phyloP scores from a whole-genome alignment of 1,284 basidiomycete species.

The Cutaneotrichosporon mucoides region DNA sequence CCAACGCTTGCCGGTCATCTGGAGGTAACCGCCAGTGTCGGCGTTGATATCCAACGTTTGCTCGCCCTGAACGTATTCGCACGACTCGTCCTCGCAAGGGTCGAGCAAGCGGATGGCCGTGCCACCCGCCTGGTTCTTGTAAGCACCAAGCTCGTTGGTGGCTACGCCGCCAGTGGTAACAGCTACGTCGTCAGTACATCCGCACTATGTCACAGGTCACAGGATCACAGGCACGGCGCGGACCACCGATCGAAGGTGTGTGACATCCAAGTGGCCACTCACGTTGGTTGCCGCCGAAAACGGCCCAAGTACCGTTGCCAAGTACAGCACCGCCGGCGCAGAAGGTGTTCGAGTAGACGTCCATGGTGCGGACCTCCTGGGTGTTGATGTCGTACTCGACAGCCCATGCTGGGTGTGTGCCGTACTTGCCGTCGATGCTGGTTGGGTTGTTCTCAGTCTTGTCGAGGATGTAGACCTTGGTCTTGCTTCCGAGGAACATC shows the following conservation, averaged over 20 bases:
- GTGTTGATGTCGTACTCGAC: conserved; percentile 52
- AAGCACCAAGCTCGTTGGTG: conserved; percentile 41
- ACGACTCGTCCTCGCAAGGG: conserved; percentile 64
- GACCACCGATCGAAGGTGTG: conserved; percentile 5
- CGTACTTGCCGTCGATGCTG: conserved; percentile 52
- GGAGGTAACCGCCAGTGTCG: conserved; percentile 53
- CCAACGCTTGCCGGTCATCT: conserved; percentile 79
- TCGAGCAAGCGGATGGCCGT: conserved; percentile 61
- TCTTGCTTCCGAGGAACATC: conserved; percentile 51
- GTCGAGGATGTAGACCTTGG: conserved; percentile 54
- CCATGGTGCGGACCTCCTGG: conserved; percentile 56
- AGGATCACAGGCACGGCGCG: background rate
- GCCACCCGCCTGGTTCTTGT: conserved; percentile 63
- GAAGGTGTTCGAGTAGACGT: conserved; percentile 76
- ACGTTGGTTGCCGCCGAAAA: conserved; percentile 63
- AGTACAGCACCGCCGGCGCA: conserved; percentile 55
- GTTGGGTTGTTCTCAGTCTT: conserved; percentile 57
- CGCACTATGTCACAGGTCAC: too few relatives aligned
- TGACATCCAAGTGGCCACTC: conserved; percentile 52
- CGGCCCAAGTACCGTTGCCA: conserved; percentile 55
- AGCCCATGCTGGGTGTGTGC: conserved; percentile 49
- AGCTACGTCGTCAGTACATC: conserved; percentile 20
- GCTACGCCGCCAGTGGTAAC: conserved; percentile 44
- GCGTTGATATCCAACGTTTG: conserved; percentile 29
- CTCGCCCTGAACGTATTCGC: conserved; percentile 74